Percentiles rank a stretch among this genome's conserved stretches.
Conservation (phyloP, 2,329 filamentous ascomycete species). For the Ophiocordyceps robertsii region DNA sequence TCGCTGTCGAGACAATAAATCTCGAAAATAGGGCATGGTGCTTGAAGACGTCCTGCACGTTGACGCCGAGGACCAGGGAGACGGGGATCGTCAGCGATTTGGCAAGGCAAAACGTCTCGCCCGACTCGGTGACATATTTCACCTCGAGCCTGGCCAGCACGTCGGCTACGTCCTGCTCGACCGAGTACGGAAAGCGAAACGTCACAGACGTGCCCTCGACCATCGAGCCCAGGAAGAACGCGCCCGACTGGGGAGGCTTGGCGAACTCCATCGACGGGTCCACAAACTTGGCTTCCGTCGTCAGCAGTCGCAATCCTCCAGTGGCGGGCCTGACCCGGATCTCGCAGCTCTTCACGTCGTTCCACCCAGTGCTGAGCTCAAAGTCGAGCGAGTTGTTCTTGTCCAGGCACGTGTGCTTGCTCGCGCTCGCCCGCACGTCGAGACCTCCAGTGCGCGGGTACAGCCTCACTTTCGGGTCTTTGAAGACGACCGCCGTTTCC, state of each 20-base stretch:
- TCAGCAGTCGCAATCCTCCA: constrained; percentile 50
- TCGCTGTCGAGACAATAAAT: constrained; percentile 81
- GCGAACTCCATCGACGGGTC: constrained; percentile 26
- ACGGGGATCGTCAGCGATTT: constrained; percentile 53
- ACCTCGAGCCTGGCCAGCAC: constrained; percentile 67
- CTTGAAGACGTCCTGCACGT: constrained; percentile 94
- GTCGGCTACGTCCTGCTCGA: constrained; percentile 61
- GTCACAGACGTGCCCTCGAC: constrained; percentile 31
- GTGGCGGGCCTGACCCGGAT: constrained; percentile 51
- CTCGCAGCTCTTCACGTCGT: constrained; percentile 46
- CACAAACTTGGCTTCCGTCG: constrained; percentile 41
- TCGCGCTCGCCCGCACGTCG: constrained; percentile 51
- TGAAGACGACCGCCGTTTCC: constrained; percentile 37
- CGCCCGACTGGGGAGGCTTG: constrained; percentile 37
- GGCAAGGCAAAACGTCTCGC: constrained; percentile 25
- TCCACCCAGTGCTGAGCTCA: constrained; percentile 60
- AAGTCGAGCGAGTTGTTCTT: constrained; percentile 67
- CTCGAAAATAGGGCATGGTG: constrained; percentile 68
- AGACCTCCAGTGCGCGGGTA: constrained; percentile 60
- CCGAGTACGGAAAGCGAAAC: constrained; percentile 66
- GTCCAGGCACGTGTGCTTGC: constrained; percentile 65
- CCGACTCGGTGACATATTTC: constrained; percentile 54
- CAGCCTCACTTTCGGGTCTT: constrained; percentile 50
- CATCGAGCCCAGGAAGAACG: constrained; percentile 37
- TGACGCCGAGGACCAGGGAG: constrained; percentile 76